Conservation (phyloP, 345 rosid species). For the Syzygium aqueum region DNA sequence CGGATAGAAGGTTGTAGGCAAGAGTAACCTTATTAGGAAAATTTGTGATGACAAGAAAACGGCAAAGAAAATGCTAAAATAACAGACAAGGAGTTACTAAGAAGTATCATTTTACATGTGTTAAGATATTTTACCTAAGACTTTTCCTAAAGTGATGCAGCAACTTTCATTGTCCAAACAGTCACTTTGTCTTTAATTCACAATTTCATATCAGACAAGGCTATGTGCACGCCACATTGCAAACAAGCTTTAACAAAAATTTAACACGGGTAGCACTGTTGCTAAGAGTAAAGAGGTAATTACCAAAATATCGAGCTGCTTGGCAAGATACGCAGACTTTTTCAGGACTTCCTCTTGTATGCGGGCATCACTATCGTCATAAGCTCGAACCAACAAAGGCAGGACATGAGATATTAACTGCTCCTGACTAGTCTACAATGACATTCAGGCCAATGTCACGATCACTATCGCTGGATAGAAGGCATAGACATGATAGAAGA, state of each 20-base stretch:
- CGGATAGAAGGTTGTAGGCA: not conserved
- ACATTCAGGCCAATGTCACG: constrained; percentile 3
- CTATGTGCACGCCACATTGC: not conserved
- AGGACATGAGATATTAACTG: constrained; percentile 56
- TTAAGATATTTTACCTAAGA: not conserved
- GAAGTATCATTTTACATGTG: not conserved
- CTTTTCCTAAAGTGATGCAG: not conserved
- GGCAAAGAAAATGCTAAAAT: not conserved
- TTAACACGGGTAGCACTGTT: not conserved
- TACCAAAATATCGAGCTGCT: constrained; percentile 86
- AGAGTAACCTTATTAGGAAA: not conserved
- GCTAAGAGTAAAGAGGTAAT: constrained; percentile 8
- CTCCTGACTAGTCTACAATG: constrained; percentile 62
- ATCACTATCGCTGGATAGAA: not conserved
- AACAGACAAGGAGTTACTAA: not conserved
- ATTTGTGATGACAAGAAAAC: not conserved
- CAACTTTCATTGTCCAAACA: not conserved
- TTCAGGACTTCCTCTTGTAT: constrained; percentile 89
- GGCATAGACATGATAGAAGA: not conserved
- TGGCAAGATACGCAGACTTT: constrained; percentile 59
- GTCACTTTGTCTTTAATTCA: not conserved
- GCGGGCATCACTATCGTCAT: constrained; percentile 91
- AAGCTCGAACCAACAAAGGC: constrained; percentile 88
- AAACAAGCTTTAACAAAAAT: not conserved
- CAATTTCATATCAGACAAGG: not conserved